Percentiles rank a stretch among this genome's conserved stretches.
Conservation (phyloP, 805 yeast genomes). For the Henningerozyma blattae region DNA sequence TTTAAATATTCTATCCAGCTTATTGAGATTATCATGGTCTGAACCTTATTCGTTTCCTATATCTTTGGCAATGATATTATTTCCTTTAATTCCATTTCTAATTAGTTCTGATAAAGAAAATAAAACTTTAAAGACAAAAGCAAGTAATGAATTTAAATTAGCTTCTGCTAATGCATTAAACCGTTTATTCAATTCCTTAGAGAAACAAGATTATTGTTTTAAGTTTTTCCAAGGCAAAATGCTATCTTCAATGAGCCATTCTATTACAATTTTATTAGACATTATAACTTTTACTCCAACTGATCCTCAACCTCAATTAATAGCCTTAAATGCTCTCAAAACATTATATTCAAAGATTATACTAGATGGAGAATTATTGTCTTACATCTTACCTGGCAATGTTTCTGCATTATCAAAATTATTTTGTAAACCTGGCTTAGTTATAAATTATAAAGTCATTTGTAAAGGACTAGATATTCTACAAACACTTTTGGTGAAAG, state of each 20-base stretch:
- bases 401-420: conserved; percentile 34
- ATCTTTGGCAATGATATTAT: conserved; percentile 32
- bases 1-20: conserved; percentile 31
- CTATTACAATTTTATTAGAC: conserved; percentile 32
- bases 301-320: conserved; percentile 22
- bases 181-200: conserved; percentile 23
- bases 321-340: conserved; percentile 25
- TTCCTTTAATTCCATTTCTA: conserved; percentile 34
- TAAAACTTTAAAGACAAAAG: conserved; percentile 12
- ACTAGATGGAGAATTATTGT: conserved; percentile 36
- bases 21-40: conserved; percentile 40
- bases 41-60: conserved; percentile 25
- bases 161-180: conserved; percentile 27
- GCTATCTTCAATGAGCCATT: conserved; percentile 36
- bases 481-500: conserved; percentile 19
- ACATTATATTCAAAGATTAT: conserved; percentile 25
- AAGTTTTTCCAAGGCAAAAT: conserved; percentile 16
- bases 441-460: conserved; percentile 29
- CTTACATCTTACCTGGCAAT: conserved; percentile 40
- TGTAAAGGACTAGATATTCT: conserved; percentile 23
- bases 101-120: conserved; percentile 24
- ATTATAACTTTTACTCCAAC: conserved; percentile 17
- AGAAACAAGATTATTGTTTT: conserved; percentile 15
- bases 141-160: conserved; percentile 25
- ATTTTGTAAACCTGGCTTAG: conserved; percentile 20